Evolutionary conservation across 2,329 filamentous ascomycete genomes (phyloP).

Genomic region (Lecanicillium sp.): DNA sequence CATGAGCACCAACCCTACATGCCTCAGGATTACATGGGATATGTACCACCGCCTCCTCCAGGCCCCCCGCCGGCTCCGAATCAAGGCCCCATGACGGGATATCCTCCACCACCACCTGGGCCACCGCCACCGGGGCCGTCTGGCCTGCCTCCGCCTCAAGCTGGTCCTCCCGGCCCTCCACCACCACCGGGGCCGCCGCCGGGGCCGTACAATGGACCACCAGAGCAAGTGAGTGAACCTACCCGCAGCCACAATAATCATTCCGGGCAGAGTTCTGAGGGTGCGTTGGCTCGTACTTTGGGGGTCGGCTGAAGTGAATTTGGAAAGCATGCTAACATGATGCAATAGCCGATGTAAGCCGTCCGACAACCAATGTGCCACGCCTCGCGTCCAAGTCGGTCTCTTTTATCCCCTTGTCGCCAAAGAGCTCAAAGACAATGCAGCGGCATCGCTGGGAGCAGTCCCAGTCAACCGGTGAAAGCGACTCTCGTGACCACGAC

Average conservation of each 20-base stretch:
- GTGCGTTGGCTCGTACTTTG: slow-evolving; percentile 26
- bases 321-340: slow-evolving; percentile 13
- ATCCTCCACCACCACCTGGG: slow-evolving; percentile 19
- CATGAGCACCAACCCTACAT: slow-evolving; percentile 33
- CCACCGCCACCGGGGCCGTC: slow-evolving; percentile 16
- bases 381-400: slow-evolving; percentile 30
- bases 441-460: slow-evolving; percentile 30
- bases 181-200: slow-evolving; percentile 17
- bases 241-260: slow-evolving; percentile 20
- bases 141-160: slow-evolving; percentile 17
- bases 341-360: slow-evolving; percentile 21
- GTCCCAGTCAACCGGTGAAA: slow-evolving; percentile 14
- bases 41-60: slow-evolving; percentile 31
- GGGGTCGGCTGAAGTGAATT: slow-evolving; percentile 7
- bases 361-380: background rate
- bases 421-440: slow-evolving; percentile 39
- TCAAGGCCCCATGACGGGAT: slow-evolving; percentile 14
- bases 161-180: slow-evolving; percentile 25
- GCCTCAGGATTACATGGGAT: slow-evolving; percentile 34
- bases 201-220: slow-evolving; percentile 19
- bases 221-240: slow-evolving; percentile 37
- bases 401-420: slow-evolving; percentile 40
- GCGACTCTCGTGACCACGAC: slow-evolving; percentile 10
- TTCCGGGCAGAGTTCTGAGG: slow-evolving; percentile 20
- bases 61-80: slow-evolving; percentile 15